Evolutionary conservation across 345 rosid genomes (phyloP).

Genomic region (Eucalyptus polybractea): DNA sequence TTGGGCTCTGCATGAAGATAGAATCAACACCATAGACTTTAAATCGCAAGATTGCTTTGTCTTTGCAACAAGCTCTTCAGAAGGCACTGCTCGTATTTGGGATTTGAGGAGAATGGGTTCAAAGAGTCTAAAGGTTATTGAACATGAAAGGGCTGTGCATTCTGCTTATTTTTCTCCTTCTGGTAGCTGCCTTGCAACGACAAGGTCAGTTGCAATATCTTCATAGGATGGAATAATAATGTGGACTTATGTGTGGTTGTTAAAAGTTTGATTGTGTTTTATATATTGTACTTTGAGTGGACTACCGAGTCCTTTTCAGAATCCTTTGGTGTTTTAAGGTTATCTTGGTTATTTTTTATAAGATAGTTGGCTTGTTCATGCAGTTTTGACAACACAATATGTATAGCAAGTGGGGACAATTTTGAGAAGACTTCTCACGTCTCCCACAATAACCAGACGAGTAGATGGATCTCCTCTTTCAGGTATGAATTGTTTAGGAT

Average conservation of each 20-base stretch:
- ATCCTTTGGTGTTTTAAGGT: not conserved
- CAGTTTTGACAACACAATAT: conserved; percentile 48
- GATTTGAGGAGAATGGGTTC: conserved; percentile 56
- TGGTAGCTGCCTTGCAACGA: conserved; percentile 58
- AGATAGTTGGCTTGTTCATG: not conserved
- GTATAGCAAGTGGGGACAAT: conserved; percentile 42
- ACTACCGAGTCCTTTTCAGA: not conserved
- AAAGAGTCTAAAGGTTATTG: conserved; percentile 15
- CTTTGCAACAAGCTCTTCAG: conserved; percentile 77
- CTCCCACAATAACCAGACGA: conserved; percentile 48
- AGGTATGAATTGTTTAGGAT: conserved; percentile 17
- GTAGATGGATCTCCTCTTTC: conserved; percentile 61
- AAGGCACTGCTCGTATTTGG: conserved; percentile 78
- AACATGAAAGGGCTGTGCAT: conserved; percentile 48
- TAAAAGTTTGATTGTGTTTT: not conserved
- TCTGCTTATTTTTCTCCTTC: conserved; percentile 93
- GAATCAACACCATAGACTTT: conserved; percentile 79
- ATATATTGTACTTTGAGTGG: not conserved
- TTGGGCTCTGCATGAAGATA: conserved; percentile 50
- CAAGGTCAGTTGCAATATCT: conserved; percentile 30
- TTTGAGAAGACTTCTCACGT: conserved; percentile 30
- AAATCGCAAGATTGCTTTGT: conserved; percentile 36
- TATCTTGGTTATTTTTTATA: not conserved
- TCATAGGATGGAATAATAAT: not conserved
- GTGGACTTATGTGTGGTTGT: not conserved